Base-by-base conservation (phyloP, 345 rosid species). In the Garcia nutans region DNA sequence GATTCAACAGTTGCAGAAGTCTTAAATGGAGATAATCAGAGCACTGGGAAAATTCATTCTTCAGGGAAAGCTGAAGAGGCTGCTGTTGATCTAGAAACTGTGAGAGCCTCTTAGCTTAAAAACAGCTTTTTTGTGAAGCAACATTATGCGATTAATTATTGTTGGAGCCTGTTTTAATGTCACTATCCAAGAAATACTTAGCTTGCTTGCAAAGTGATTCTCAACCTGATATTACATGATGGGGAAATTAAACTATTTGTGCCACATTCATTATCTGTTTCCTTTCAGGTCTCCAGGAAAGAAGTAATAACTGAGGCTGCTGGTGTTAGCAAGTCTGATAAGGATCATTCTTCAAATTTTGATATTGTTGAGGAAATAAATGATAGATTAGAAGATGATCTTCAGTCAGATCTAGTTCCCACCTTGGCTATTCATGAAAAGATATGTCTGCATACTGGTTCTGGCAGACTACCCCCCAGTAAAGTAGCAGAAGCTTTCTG, bases 391-490 rank as follows among this genome's bases (percentile, higher is more conserved):
- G 95, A 89, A 13, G 90, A 90, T 76, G 89, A 86, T 81, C 74
- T 83, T 76, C 81, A 68, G 56, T 85, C 96, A 74, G 96, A 92
- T 86, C 92, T 88, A 88, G 94, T 89, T 86, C 98, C 93, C 70
- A 88, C 97, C 79, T 82, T 86, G 62, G 86, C 97, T 62, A 86
- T 88, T 77, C 88, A 81, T 65, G 96, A 88, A 75, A 88, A 75
- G 60, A 80, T 89, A 56, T 76, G 87, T 64, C 76, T 88, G 33
- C 86, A 74, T 42, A 79, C 83, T 45, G 87, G 82, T 76, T 82
- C 89, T 66, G 73, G 67, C 23, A 65, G 79, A 80, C 64, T 76
- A 61, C 79, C 89, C 52, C 62, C 78, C 52, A 78, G 86, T 70
- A 86, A 80, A 70, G 85, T 73, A 73, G 83, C 74, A 71, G 41